phyloP scores from a whole-genome alignment of 2,329 filamentous ascomycete species.

The Phaeosphaeria sp. region DNA sequence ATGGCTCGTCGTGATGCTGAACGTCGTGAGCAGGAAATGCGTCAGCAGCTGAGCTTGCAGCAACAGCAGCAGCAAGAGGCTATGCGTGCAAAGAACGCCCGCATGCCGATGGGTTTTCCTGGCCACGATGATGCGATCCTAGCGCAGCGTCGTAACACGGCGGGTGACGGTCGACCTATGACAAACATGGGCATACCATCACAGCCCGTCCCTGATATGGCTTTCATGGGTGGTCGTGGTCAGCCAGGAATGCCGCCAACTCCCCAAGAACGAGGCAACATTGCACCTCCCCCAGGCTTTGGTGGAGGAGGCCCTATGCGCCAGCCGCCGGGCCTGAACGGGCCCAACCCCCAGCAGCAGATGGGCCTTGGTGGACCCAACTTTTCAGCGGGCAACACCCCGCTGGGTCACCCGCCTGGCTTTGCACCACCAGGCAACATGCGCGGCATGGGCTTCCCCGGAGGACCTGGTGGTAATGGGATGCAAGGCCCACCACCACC shows the following conservation, averaged over 20 bases:
- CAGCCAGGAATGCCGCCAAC: slow-evolving; percentile 46
- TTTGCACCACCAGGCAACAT: slow-evolving; percentile 40
- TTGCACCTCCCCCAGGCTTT: slow-evolving; percentile 46
- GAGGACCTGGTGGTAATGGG: slow-evolving; percentile 36
- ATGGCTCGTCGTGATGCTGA: slow-evolving; percentile 41
- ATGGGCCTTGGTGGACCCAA: slow-evolving; percentile 41
- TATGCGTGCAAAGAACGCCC: slow-evolving; percentile 40
- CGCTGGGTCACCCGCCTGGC: slow-evolving; percentile 46
- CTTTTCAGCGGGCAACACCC: slow-evolving; percentile 47
- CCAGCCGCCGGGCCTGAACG: slow-evolving; percentile 44
- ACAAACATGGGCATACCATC: slow-evolving; percentile 52
- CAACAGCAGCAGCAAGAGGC: slow-evolving; percentile 45
- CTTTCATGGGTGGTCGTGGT: slow-evolving; percentile 40
- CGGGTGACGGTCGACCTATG: slow-evolving; percentile 44
- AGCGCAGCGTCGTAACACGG: slow-evolving; percentile 47
- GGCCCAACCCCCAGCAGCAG: slow-evolving; percentile 34
- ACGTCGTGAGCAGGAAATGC: slow-evolving; percentile 39
- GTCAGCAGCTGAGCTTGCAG: slow-evolving; percentile 31
- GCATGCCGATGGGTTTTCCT: slow-evolving; percentile 41
- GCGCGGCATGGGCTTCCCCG: slow-evolving; percentile 36
- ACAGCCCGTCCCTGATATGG: slow-evolving; percentile 45
- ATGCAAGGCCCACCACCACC: slow-evolving; percentile 45
- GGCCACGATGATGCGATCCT: slow-evolving; percentile 43
- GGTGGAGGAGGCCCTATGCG: slow-evolving; percentile 40
- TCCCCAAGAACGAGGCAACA: slow-evolving; percentile 44